Conservation (phyloP, 352 stramenopile species). For the Aphanomyces stellatus region DNA sequence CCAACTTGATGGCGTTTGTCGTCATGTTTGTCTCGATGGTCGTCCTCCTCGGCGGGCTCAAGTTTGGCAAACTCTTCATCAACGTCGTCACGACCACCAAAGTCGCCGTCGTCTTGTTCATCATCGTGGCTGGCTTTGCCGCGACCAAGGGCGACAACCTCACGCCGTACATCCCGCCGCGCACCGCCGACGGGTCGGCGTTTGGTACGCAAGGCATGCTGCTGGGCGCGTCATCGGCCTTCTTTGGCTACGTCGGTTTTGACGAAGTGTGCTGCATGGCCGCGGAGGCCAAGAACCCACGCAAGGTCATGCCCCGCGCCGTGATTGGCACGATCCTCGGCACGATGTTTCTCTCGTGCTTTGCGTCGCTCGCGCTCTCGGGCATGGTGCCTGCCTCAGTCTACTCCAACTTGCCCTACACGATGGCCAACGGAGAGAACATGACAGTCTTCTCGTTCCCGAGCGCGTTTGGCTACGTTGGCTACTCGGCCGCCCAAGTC, state of each 20-base stretch:
- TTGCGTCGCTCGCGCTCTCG: constrained; percentile 58
- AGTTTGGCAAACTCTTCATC: constrained; percentile 83
- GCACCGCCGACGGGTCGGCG: neutral
- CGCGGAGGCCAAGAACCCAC: constrained; percentile 31
- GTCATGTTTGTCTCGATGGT: constrained; percentile 65
- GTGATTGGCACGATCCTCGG: constrained; percentile 51
- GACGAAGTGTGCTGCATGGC: constrained; percentile 70
- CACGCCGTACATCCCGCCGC: constrained; percentile 62
- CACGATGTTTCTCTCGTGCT: constrained; percentile 25
- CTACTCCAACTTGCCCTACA: constrained; percentile 2
- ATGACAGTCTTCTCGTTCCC: constrained; percentile 24
- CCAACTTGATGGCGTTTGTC: constrained; percentile 46
- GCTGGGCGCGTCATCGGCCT: constrained; percentile 47
- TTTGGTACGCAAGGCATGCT: constrained; percentile 37
- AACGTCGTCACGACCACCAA: constrained; percentile 82
- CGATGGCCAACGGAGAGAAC: no score
- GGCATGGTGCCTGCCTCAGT: constrained; percentile 42
- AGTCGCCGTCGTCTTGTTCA: constrained; percentile 84
- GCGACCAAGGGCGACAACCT: constrained; percentile 79
- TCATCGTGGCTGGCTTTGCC: constrained; percentile 82
- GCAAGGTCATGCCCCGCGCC: constrained; percentile 39
- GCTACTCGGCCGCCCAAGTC: constrained; percentile 29
- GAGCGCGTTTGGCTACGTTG: constrained; percentile 21
- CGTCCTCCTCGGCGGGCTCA: constrained; percentile 73
- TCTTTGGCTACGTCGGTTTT: constrained; percentile 83